Percentiles rank a stretch among this genome's conserved stretches.
Evolutionary conservation across 768 basidiomycete species (phyloP).

Genomic region (Termitomyces sp.): DNA sequence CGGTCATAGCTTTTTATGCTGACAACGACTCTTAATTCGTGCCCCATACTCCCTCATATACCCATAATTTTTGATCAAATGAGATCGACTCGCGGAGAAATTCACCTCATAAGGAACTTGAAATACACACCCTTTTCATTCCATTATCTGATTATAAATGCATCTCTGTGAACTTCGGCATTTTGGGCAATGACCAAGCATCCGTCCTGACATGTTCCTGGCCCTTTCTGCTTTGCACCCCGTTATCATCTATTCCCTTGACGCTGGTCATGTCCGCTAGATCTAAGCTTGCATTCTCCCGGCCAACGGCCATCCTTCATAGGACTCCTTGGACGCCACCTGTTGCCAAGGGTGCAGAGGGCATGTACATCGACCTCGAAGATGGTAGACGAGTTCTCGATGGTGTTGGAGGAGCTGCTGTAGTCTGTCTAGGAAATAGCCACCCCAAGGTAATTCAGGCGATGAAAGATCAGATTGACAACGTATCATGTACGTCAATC

Average conservation of each 20-base stretch:
- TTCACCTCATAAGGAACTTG: background rate
- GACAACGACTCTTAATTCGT: no score
- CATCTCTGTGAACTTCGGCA: background rate
- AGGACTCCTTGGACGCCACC: slow-evolving; percentile 73
- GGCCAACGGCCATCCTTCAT: slow-evolving; percentile 42
- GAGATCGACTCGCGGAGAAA: background rate
- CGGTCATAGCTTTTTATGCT: no score
- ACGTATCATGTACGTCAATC: slow-evolving; percentile 63
- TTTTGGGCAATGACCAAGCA: background rate
- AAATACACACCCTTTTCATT: no score
- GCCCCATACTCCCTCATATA: background rate
- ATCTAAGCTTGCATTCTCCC: slow-evolving; percentile 1
- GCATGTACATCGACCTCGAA: slow-evolving; percentile 66
- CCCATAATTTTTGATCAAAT: background rate
- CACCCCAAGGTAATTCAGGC: slow-evolving; percentile 69
- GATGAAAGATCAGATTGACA: slow-evolving; percentile 76
- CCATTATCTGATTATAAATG: no score
- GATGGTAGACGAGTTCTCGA: slow-evolving; percentile 69
- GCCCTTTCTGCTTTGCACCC: no score
- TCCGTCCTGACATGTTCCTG: no score
- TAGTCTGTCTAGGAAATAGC: slow-evolving; percentile 69
- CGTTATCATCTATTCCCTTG: background rate
- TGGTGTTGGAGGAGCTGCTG: slow-evolving; percentile 82
- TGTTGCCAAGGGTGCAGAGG: slow-evolving; percentile 58
- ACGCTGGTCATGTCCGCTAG: background rate